phyloP scores from a whole-genome alignment of 176 grass and related monocot genomes.

The Ensete glaucum region DNA sequence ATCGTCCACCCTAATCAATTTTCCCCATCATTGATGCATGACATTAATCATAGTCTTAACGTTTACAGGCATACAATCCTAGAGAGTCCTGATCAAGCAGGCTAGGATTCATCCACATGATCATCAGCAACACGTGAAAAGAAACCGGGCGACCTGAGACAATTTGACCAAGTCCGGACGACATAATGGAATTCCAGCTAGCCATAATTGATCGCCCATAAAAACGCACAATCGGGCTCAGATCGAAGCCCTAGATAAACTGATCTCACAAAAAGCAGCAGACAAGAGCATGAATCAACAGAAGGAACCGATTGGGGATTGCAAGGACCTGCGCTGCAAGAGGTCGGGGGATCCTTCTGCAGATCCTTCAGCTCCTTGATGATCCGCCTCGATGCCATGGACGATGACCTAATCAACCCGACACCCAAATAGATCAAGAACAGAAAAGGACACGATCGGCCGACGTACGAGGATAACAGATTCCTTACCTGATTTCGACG shows the following conservation, averaged over 20 bases:
- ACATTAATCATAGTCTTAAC: too few species aligned
- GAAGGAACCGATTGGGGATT: neutral
- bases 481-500: neutral
- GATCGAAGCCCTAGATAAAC: neutral
- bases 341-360: slow-evolving; percentile 5
- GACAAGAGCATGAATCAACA: neutral
- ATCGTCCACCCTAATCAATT: too few species aligned
- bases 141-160: too few species aligned
- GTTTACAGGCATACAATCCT: too few species aligned
- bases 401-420: neutral
- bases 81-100: too few species aligned
- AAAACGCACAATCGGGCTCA: neutral
- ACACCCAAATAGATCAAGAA: neutral
- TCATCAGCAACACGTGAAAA: too few species aligned
- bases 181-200: neutral
- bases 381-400: neutral
- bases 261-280: neutral
- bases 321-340: neutral
- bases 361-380: slow-evolving; percentile 4
- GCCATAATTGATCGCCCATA: neutral
- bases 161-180: too few species aligned
- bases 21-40: too few species aligned
- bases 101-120: too few species aligned
- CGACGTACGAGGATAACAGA: neutral
- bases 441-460: neutral